Base-by-base conservation (phyloP, 75 land plant species). In the Isoetes taiwanensis region DNA sequence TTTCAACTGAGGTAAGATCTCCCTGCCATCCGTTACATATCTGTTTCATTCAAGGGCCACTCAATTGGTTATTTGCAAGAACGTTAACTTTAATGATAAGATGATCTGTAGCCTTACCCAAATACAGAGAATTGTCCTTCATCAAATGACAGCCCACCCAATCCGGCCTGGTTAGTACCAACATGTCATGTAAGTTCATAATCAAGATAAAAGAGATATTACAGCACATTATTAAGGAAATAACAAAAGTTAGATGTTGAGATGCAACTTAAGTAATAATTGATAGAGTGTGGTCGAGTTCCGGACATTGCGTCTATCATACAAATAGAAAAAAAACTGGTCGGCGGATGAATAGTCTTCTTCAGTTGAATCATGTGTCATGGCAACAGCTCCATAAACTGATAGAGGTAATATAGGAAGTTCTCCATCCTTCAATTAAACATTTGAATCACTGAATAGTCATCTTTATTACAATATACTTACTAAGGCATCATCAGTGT, bases 121-220 rank as follows among this genome's bases (percentile, higher is more conserved):
- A 90, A 80, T 27, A 90, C 97, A 43, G 97, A 82, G 68, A 90
- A 90, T 59, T 90, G 97, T 6, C 97, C 97, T 63, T 90, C 97
- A 53, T 90, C 97, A 67, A 90, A 90, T 12, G 97, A 86, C 9
- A 90, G 39, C 5, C 97, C 97, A 41, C 97, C 97, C 30, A 90
- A 46, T 23, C 97, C 97, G 59, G 97, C 71, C 94, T 87, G 77
- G 19, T 58, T 20, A 57, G 30, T 32, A 26, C 30, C 17, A n/a
- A n/a, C n/a, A n/a, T n/a, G n/a, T n/a, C n/a, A n/a, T n/a, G n/a
- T n/a, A n/a, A n/a, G n/a, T n/a, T n/a, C n/a, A n/a, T n/a, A n/a
- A n/a, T n/a, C n/a, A n/a, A n/a, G n/a, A n/a, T n/a, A n/a, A n/a
- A n/a, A n/a, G n/a, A n/a, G n/a, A n/a, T n/a, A n/a, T n/a, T n/a